A percentile compares a stretch with the other conserved stretches of the same genome.
phyloP scores from a whole-genome alignment of 164 flowering plant genomes.

The Sextonia rubra region DNA sequence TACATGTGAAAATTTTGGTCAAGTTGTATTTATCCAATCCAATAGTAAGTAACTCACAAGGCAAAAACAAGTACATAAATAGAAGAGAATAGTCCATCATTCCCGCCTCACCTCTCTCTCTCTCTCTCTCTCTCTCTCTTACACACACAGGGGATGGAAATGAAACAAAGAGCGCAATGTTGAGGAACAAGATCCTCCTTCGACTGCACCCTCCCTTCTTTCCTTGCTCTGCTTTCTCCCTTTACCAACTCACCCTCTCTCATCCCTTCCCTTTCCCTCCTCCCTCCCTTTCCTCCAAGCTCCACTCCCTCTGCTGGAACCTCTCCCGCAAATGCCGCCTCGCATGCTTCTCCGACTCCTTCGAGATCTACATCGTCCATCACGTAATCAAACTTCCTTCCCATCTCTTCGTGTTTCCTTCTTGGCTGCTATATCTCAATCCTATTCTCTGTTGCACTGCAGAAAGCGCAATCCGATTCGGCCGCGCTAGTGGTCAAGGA shows the following conservation, averaged over 20 bases:
- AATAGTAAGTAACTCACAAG: too few relatives aligned
- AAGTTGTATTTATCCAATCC: too few relatives aligned
- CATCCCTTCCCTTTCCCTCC: not conserved
- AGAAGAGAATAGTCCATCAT: too few relatives aligned
- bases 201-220: slow-evolving; percentile 5
- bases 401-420: not conserved
- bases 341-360: slow-evolving; percentile 11
- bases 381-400: not conserved
- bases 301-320: slow-evolving; percentile 15
- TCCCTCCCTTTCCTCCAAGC: not conserved
- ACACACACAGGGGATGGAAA: too few relatives aligned
- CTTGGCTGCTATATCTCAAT: not conserved
- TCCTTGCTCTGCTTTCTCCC: not conserved
- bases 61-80: too few relatives aligned
- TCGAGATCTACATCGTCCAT: slow-evolving; percentile 13
- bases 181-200: slow-evolving; percentile 8
- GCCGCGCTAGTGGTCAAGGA: slow-evolving; percentile 2
- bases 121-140: too few relatives aligned
- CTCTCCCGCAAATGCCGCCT: slow-evolving; percentile 11
- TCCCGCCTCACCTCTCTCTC: too few relatives aligned
- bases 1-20: too few relatives aligned
- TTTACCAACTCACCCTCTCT: not conserved
- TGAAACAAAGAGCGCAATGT: not conserved
- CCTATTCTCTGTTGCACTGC: not conserved
- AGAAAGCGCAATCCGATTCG: slow-evolving; percentile 4